Base-by-base conservation (phyloP, 23 red algal species). In the Gracilaria domingensis region DNA sequence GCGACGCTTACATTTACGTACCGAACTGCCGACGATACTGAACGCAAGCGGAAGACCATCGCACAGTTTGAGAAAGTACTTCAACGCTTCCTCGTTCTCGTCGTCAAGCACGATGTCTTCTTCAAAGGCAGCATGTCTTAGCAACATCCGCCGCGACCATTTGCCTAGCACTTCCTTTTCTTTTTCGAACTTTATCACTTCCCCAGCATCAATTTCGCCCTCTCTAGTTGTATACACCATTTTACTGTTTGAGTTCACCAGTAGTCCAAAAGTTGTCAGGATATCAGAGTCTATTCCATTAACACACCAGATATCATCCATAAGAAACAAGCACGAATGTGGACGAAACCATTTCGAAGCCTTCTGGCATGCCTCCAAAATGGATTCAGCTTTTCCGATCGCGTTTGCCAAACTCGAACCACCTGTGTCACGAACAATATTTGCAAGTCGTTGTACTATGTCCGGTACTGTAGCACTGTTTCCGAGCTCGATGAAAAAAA, bases 11-110 rank as follows among this genome's bases (percentile, higher is more conserved):
- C 21, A 64, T 30, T 20, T 6, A 7, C 59, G 28, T 64, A 76
- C 25, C 8, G 71, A 47, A 42, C 44, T 35, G 23, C 71, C 71
- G 23, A 50, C 71, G 37, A 76, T 50, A 25, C 71, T 28, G 36
- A 76, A 50, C 24, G 8, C 71, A 42, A 76, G 37, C 71, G 71
- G 62, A 50, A 76, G 71, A 8, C 71, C 71, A n/a, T 76, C n/a
- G 71, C 71, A 76, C 71, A 50, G 14, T 23, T 5, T 50, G 12
- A 76, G 71, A 50, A 76, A 47, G 8, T 64, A 64, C 59, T 64
- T 20, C 5, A 64, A 28, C 28, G 59, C 59, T 20, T 64, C 59
- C 59, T 64, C 17, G 28, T 64, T 64, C 59, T 64, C 21, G 59
- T 64, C 8, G 59, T 64, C 59, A 6, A 64, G 59, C 28, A 11